phyloP scores from a whole-genome alignment of 768 basidiomycete genomes.

The Mrakia blollopis region DNA sequence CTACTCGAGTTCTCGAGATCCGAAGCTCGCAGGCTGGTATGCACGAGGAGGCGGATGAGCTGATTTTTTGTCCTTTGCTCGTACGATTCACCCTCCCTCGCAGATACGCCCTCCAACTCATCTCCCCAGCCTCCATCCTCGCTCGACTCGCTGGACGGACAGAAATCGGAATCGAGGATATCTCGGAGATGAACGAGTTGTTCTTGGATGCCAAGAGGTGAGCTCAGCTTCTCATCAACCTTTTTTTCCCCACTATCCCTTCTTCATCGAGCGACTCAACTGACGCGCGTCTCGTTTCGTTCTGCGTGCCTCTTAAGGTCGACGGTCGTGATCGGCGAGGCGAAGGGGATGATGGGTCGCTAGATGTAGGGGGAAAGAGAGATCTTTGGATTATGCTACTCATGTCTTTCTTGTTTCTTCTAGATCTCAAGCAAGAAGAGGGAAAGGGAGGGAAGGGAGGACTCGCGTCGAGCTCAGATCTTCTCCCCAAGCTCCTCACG shows the following conservation, averaged over 20 bases:
- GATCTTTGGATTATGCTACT: not conserved
- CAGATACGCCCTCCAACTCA: slow-evolving; percentile 80
- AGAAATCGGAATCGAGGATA: slow-evolving; percentile 81
- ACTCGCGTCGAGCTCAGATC: not conserved
- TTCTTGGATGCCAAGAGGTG: slow-evolving; percentile 81
- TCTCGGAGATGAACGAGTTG: slow-evolving; percentile 86
- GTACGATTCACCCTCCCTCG: too few relatives aligned
- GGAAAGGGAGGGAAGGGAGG: not conserved
- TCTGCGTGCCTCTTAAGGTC: slow-evolving; percentile 24
- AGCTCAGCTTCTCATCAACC: not conserved
- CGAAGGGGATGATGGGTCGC: slow-evolving; percentile 28
- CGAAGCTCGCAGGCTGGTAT: too few relatives aligned
- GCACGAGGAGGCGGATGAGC: not conserved
- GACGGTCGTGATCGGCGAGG: slow-evolving; percentile 26
- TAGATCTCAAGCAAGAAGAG: not conserved
- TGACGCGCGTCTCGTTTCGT: not conserved
- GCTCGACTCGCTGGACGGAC: slow-evolving; percentile 68
- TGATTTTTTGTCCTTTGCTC: too few relatives aligned
- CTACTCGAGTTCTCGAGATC: not conserved
- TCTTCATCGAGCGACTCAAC: not conserved
- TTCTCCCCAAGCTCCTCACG: too few relatives aligned
- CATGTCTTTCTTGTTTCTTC: not conserved
- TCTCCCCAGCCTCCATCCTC: slow-evolving; percentile 86
- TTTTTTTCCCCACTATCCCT: not conserved
- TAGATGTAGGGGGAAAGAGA: not conserved